Conservation (phyloP, 305 asterid genomes). For the Ajuga reptans region DNA sequence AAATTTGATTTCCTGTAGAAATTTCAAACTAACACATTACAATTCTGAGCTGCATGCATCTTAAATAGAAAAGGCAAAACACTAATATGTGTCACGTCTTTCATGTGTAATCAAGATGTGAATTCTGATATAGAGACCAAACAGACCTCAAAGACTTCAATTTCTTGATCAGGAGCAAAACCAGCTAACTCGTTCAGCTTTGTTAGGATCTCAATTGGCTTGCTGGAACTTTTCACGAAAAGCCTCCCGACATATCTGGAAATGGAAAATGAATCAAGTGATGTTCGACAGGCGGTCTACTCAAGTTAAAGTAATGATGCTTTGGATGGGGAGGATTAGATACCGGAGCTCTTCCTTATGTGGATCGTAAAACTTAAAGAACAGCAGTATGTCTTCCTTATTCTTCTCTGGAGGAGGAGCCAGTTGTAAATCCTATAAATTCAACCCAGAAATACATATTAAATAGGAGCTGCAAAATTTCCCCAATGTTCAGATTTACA, state of each 20-base stretch:
- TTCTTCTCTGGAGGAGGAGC: conserved; percentile 70
- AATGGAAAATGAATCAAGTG: conserved; percentile 18
- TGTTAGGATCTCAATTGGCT: conserved; percentile 62
- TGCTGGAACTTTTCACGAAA: conserved; percentile 63
- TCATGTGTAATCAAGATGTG: not conserved
- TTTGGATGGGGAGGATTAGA: not conserved
- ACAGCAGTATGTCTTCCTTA: conserved; percentile 82
- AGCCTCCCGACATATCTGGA: conserved; percentile 78
- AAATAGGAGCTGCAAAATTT: not conserved
- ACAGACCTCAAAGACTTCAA: conserved; percentile 86
- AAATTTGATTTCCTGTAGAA: conserved; percentile 73
- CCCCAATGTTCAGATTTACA: not conserved
- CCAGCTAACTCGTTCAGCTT: conserved; percentile 85
- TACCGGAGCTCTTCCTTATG: conserved; percentile 90
- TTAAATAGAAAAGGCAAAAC: conserved; percentile 15
- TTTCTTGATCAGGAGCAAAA: conserved; percentile 77
- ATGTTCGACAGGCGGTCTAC: not conserved
- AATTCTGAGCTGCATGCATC: conserved; percentile 8
- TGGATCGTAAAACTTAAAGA: conserved; percentile 86
- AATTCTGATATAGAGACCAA: conserved; percentile 8
- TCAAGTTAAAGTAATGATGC: not conserved
- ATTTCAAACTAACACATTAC: conserved; percentile 13
- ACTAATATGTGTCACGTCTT: not conserved
- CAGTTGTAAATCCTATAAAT: conserved; percentile 47
- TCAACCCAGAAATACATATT: not conserved